Conservation (phyloP, 306 rosid genomes). For the Cicer chorassanicum region DNA sequence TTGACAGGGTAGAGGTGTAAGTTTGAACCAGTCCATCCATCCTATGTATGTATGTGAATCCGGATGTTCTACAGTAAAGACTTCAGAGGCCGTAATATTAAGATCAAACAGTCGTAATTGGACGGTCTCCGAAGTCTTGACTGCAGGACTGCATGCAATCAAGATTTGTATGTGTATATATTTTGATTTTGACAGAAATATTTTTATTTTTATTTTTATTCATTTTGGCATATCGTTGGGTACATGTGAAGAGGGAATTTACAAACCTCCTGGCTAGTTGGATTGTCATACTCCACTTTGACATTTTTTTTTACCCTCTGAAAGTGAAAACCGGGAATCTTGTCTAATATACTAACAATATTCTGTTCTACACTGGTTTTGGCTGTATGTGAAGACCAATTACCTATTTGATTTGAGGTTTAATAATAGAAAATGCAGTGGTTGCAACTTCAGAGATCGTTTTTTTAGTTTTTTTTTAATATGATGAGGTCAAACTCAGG, state of each 20-base stretch:
- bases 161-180: too few species aligned
- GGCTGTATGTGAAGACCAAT: constrained; percentile 39
- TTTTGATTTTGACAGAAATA: background rate
- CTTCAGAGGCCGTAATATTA: too few species aligned
- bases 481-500: constrained; percentile 21
- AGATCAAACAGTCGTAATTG: too few species aligned
- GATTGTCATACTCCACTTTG: constrained; percentile 21
- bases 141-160: too few species aligned
- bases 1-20: background rate
- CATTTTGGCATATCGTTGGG: constrained; percentile 9
- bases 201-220: background rate
- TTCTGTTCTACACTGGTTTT: constrained; percentile 31
- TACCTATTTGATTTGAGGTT: background rate
- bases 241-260: background rate
- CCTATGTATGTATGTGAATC: too few species aligned
- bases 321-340: constrained; percentile 34
- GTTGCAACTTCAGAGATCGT: constrained; percentile 7
- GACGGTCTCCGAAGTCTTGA: too few species aligned
- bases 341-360: constrained; percentile 11
- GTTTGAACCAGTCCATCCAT: constrained; percentile 12
- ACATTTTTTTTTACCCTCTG: constrained; percentile 7
- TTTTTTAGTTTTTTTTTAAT: background rate
- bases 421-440: background rate
- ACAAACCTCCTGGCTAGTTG: constrained; percentile 10
- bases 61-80: too few species aligned